phyloP scores from a whole-genome alignment of 192 early-diverging fungal genomes.

The Spizellomyces sp. region DNA sequence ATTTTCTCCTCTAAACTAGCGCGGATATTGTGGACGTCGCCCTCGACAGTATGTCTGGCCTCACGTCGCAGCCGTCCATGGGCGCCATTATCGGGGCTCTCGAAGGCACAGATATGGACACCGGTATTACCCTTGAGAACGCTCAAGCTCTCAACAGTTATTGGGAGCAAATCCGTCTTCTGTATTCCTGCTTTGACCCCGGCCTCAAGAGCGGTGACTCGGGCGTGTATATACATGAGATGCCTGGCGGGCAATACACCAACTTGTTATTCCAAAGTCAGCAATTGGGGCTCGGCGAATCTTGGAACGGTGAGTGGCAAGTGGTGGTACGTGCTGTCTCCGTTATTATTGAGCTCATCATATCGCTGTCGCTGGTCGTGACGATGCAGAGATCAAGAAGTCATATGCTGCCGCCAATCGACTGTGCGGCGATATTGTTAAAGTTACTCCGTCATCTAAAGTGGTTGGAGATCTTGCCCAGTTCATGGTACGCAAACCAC shows the following conservation, averaged over 20 bases:
- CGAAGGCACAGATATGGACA: conserved; percentile 77
- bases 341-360: background rate
- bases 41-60: conserved; percentile 92
- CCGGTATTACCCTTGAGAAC: conserved; percentile 81
- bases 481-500: conserved; percentile 74
- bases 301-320: conserved; percentile 65
- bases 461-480: conserved; percentile 98
- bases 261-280: conserved; percentile 98
- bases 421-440: conserved; percentile 94
- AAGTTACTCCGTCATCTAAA: conserved; percentile 98
- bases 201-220: conserved; percentile 87
- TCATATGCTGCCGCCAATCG: conserved; percentile 89
- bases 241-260: conserved; percentile 98
- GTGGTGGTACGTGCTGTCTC: conserved; percentile 6
- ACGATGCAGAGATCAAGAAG: conserved; percentile 72
- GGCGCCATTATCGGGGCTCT: conserved; percentile 88
- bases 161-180: conserved; percentile 94
- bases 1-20: no score
- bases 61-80: conserved; percentile 97
- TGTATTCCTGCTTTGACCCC: conserved; percentile 97
- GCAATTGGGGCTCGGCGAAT: conserved; percentile 88
- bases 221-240: conserved; percentile 93
- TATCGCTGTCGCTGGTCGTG: background rate
- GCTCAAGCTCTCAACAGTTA: conserved; percentile 87
- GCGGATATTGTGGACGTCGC: conserved; percentile 94